phyloP scores from a whole-genome alignment of 1,284 basidiomycete genomes.

The Agroathelia rolfsii region DNA sequence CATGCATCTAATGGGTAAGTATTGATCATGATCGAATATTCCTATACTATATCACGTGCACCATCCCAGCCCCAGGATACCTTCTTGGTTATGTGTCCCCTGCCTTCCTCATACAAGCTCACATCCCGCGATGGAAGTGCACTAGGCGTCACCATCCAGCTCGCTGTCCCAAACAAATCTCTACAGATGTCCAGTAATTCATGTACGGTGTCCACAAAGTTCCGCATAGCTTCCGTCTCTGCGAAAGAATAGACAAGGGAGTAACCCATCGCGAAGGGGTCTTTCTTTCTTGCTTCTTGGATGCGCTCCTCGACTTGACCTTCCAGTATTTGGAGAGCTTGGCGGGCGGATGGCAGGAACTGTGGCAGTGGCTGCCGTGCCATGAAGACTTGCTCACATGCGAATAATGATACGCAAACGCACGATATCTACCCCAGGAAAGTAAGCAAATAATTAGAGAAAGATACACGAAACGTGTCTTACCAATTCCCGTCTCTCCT shows the following conservation, averaged over 20 bases:
- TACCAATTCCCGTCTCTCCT: slow-evolving; percentile 37
- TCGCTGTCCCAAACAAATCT: slow-evolving; percentile 34
- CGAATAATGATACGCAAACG: slow-evolving; percentile 37
- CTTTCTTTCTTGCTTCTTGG: slow-evolving; percentile 19
- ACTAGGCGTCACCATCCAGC: no score
- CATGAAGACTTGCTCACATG: slow-evolving; percentile 40
- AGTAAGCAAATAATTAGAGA: neutral
- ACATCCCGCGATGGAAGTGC: no score
- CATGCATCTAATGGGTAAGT: no score
- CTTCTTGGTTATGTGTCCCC: no score
- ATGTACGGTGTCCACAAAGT: slow-evolving; percentile 35
- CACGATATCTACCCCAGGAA: slow-evolving; percentile 28
- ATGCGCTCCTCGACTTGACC: slow-evolving; percentile 28
- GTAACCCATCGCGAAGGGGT: slow-evolving; percentile 24
- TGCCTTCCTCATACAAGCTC: no score
- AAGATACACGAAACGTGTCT: slow-evolving; percentile 6
- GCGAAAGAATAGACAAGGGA: slow-evolving; percentile 34
- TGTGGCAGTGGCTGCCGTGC: slow-evolving; percentile 39
- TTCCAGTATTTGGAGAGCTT: slow-evolving; percentile 29
- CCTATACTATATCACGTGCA: no score
- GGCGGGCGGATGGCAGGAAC: slow-evolving; percentile 37
- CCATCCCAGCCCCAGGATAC: no score
- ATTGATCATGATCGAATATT: no score
- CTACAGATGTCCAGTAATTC: slow-evolving; percentile 30
- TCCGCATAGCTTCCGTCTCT: slow-evolving; percentile 32